A percentile compares a stretch with the other conserved stretches of the same genome.
Evolutionary conservation across 805 yeast genomes (phyloP).

Genomic region (Cyberlindnera bimundalis): DNA sequence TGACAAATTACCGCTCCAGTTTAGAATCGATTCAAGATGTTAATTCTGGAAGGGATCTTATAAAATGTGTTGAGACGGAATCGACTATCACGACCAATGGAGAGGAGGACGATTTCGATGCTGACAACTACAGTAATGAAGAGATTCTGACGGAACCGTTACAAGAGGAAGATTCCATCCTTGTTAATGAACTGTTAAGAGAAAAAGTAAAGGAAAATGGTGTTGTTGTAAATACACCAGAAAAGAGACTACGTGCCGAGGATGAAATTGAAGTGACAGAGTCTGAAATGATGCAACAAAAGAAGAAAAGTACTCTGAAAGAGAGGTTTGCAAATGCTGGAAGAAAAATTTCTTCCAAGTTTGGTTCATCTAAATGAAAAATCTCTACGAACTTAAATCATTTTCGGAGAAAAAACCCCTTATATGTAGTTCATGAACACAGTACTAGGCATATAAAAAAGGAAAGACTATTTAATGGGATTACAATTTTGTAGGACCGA

Average conservation of each 20-base stretch:
- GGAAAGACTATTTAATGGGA: too few relatives aligned
- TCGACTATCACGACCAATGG: conserved; percentile 31
- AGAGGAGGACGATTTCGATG: conserved; percentile 14
- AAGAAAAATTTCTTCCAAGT: conserved; percentile 27
- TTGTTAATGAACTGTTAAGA: conserved; percentile 9
- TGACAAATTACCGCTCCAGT: conserved; percentile 27
- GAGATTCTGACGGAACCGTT: conserved; percentile 20
- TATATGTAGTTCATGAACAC: neutral
- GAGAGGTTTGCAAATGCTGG: conserved; percentile 26
- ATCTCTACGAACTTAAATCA: neutral
- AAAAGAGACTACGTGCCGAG: conserved; percentile 19
- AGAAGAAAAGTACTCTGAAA: conserved; percentile 20
- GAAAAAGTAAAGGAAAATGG: conserved; percentile 6
- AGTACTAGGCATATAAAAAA: too few relatives aligned
- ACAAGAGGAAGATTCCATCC: conserved; percentile 20
- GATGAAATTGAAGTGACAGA: conserved; percentile 1
- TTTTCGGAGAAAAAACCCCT: neutral
- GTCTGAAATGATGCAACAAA: conserved; percentile 7
- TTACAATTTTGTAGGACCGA: conserved; percentile 35
- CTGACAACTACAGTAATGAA: conserved; percentile 17
- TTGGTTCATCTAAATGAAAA: conserved; percentile 17
- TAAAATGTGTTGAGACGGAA: conserved; percentile 20
- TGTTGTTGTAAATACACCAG: conserved; percentile 5
- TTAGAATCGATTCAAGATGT: conserved; percentile 20
- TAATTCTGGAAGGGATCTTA: conserved; percentile 23